Evolutionary conservation across 176 grass and related monocot species (phyloP), one percentile per base, ranked within the genome.

Genomic region (Pharus latifolius): DNA sequence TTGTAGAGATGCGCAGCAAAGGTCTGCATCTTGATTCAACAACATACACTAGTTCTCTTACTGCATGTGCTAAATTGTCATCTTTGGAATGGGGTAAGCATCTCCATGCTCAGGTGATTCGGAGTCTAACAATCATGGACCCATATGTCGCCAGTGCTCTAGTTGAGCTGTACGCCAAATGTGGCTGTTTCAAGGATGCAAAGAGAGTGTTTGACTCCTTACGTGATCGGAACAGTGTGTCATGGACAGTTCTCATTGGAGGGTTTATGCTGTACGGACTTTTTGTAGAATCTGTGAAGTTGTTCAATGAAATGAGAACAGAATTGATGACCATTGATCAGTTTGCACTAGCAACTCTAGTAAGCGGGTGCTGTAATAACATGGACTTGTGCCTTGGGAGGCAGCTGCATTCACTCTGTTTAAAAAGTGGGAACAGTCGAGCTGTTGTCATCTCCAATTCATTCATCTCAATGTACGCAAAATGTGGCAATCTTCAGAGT

Each of bases 91-190:
- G 87, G 75, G 89, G 89, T 35, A 83, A 72, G 67, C 87, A 98
- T 63, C 70, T 98, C 65, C 94, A 93, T 78, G 84, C 87, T 67
- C 81, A 77, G 67, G 86, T 88, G 63, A 70, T 88, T 55, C 86
- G 74, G 57, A 83, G 41, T 43, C 78, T 87, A 53, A 81, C 68
- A 22, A 73, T 16, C 9, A 83, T 87, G 28, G 94, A 98, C 74
- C 63, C 72, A 45, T 93, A 93, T 52, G 82, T 93, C 46, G 83
- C 86, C 27, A 88, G 94, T 88, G 94, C 94, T 69, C 78, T 98
- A 56, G 81, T 98, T 78, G 83, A 98, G 59, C 59, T 98, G 16
- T 98, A 98, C 60, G 87, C 94, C 47, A 98, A 98, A 91, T 85
- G 83, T 78, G 86, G 87, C 38, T 25, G 77, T 80, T 83, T 93